Conservation (phyloP, 352 stramenopile genomes). For the Pythium aristosporum region DNA sequence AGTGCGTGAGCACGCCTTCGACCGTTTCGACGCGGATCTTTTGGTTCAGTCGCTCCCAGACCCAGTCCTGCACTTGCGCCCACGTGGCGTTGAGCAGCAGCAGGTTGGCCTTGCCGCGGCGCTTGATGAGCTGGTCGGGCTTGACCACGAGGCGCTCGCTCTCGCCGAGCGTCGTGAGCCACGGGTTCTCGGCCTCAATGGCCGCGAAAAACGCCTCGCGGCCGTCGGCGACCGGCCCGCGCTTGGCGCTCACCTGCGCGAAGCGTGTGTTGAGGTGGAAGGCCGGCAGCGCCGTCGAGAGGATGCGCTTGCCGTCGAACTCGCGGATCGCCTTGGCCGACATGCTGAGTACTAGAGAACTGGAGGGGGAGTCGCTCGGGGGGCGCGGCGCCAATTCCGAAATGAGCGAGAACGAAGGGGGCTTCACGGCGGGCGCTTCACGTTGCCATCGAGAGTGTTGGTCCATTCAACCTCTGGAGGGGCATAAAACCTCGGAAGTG, state of each 20-base stretch:
- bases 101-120: conserved; percentile 94
- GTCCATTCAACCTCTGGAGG: conserved; percentile 18
- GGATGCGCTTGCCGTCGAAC: conserved; percentile 95
- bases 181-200: conserved; percentile 78
- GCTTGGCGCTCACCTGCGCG: conserved; percentile 58
- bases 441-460: conserved; percentile 14
- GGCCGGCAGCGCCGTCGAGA: conserved; percentile 74
- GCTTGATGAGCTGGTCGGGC: conserved; percentile 98
- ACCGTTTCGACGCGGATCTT: conserved; percentile 91
- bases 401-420: neutral
- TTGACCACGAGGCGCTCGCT: conserved; percentile 93
- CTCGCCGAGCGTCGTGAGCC: conserved; percentile 70
- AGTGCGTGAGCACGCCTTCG: conserved; percentile 92
- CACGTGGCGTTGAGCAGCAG: conserved; percentile 94
- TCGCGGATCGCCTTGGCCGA: conserved; percentile 95
- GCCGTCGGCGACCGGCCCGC: conserved; percentile 11
- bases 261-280: conserved; percentile 78
- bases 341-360: conserved; percentile 51
- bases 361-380: conserved; percentile 3
- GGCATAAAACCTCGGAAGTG: conserved; percentile 9
- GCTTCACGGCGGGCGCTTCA: conserved; percentile 3
- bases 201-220: conserved; percentile 61
- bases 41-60: conserved; percentile 92
- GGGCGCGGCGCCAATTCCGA: conserved; percentile 21
- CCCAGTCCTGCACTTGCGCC: conserved; percentile 92